Base-by-base conservation (phyloP, 2,329 filamentous ascomycete species). In the Pestalotiopsis sp. region DNA sequence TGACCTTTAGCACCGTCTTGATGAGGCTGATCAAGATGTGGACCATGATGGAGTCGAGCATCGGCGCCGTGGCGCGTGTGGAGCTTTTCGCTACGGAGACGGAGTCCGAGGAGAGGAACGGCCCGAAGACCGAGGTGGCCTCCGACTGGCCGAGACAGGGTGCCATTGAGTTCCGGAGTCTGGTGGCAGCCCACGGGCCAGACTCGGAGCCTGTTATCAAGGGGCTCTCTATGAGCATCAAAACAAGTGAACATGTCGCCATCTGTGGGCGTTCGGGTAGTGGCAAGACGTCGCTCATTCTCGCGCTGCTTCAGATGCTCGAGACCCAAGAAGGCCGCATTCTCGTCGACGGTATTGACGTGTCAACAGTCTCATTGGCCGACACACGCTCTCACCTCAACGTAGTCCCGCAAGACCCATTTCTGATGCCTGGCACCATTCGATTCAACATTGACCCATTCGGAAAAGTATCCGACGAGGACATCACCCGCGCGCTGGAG, bases 1-100 rank as follows among this genome's bases (percentile, higher is more conserved):
- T 83, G 75, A 68, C 65, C 3, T 78, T 82, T 64, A 76, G 80
- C 24, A 72, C 77, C 3, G 67, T 56, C 0, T 59, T 83, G 2
- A 67, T 75, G 2, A 64, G 59, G 13, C 70, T 82, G 5, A 74
- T 82, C 22, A 62, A 62, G 7, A 71, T 71, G 9, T 83, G 79
- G 69, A 80, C 80, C 1, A 61, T 66, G 60, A 67, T 78, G 0
- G 75, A 77, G 64, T 77, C 75, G 1, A 74, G 71, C 5, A 67
- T 76, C 10, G 74, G 72, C 0, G 74, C 74, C 3, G 70, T 77
- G 6, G 39, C 62, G 1, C 55, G 62, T 6, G 67, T 68, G 7
- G 62, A 66, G 30, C 62, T 48, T 26, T 65, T 68, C 17, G 57
- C 40, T 3, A 57, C 13, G 2, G 67, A 68, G 13, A 62, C 63